Conservation (phyloP, 139 green algal species). For the Raphidocelis subcapitata region DNA sequence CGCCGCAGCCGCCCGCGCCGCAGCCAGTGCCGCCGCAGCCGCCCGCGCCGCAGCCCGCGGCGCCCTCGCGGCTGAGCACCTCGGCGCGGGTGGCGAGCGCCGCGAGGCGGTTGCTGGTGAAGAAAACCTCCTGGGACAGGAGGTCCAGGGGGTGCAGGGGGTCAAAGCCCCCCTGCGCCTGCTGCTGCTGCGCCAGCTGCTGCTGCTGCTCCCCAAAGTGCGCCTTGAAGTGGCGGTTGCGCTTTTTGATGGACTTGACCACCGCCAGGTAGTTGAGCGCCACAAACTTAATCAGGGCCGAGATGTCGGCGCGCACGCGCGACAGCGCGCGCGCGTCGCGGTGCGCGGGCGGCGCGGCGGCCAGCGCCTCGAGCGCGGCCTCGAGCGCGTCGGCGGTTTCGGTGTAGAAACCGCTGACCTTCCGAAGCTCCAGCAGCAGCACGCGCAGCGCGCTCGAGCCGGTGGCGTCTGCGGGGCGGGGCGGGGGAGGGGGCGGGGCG, state of each 20-base stretch:
- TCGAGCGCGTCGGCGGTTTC: conserved; percentile 53
- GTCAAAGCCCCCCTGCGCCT: neutral
- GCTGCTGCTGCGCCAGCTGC: conserved; percentile 7
- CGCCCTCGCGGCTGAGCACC: conserved; percentile 38
- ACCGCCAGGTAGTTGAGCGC: conserved; percentile 87
- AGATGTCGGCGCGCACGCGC: conserved; percentile 29
- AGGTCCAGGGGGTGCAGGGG: conserved; percentile 57
- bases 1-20: neutral
- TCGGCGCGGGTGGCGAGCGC: conserved; percentile 64
- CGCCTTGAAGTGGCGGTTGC: conserved; percentile 69
- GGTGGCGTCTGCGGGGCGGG: conserved; percentile 38
- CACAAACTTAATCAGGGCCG: conserved; percentile 66
- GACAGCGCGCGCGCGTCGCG: neutral
- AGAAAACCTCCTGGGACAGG: conserved; percentile 74
- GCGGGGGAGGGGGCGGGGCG: too few relatives aligned
- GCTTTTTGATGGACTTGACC: conserved; percentile 82
- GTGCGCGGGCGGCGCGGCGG: neutral
- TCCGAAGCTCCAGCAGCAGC: conserved; percentile 54
- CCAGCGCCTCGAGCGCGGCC: conserved; percentile 7
- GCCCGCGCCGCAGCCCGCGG: neutral
- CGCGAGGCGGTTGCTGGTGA: conserved; percentile 72
- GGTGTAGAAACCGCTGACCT: conserved; percentile 62
- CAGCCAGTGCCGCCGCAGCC: neutral
- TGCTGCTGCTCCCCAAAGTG: neutral
- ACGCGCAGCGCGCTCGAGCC: conserved; percentile 46